Evolutionary conservation across 1,284 basidiomycete genomes (phyloP).

Genomic region (Rhodotorula sp.): DNA sequence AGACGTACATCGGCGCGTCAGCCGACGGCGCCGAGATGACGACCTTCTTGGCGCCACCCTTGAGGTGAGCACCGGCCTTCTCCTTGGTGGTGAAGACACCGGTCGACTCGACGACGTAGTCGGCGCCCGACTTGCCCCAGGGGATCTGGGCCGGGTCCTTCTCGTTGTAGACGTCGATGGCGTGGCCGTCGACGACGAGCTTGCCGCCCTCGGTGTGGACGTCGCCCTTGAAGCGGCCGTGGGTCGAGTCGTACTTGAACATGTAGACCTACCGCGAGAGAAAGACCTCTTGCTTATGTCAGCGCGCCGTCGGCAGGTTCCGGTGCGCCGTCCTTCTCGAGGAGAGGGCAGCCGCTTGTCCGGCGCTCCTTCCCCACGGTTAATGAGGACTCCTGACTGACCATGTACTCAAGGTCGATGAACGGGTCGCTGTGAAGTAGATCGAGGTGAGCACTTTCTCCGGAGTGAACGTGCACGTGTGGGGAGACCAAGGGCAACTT

Average conservation of each 20-base stretch:
- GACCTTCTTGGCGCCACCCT: conserved; percentile 99
- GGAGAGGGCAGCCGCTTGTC: conserved; percentile 18
- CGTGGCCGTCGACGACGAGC: conserved; percentile 79
- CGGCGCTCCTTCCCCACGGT: not conserved
- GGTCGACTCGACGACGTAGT: conserved; percentile 96
- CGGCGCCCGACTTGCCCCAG: conserved; percentile 78
- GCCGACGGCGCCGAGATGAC: conserved; percentile 98
- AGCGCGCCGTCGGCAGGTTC: not conserved
- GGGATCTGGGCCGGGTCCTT: conserved; percentile 82
- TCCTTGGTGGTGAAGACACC: conserved; percentile 96
- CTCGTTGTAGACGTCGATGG: conserved; percentile 80
- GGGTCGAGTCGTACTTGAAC: conserved; percentile 99
- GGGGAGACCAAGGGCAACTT: not conserved
- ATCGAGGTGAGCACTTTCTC: conserved; percentile 25
- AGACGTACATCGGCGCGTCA: conserved; percentile 85
- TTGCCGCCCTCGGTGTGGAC: conserved; percentile 78
- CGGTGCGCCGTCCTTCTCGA: not conserved
- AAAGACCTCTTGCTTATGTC: not conserved
- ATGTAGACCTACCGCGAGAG: conserved; percentile 73
- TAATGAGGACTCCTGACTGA: conserved; percentile 40
- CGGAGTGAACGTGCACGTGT: not conserved
- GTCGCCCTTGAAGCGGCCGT: conserved; percentile 89
- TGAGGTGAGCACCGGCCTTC: conserved; percentile 89
- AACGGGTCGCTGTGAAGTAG: conserved; percentile 62
- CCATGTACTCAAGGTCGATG: conserved; percentile 96